A percentile compares a stretch with the other conserved stretches of the same genome.
Conservation (phyloP, 2,329 filamentous ascomycete species). For the Aspergillus felis region DNA sequence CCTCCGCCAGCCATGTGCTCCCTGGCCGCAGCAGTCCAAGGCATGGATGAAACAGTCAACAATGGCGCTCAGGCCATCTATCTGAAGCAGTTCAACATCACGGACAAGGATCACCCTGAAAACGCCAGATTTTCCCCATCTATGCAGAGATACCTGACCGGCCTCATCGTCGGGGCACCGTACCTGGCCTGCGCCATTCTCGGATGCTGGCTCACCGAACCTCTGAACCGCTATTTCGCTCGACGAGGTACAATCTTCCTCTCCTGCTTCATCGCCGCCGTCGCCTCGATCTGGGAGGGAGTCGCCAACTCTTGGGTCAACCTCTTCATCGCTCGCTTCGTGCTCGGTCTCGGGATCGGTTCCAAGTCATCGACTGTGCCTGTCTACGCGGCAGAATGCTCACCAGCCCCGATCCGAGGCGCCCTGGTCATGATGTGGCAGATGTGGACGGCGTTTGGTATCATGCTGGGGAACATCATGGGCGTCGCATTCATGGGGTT, state of each 20-base stretch:
- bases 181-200: slow-evolving; percentile 63
- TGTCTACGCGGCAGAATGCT: slow-evolving; percentile 71
- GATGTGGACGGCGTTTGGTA: slow-evolving; percentile 50
- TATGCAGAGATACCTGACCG: slow-evolving; percentile 52
- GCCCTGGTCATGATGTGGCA: slow-evolving; percentile 83
- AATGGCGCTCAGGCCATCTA: slow-evolving; percentile 68
- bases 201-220: slow-evolving; percentile 70
- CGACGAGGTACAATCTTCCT: slow-evolving; percentile 74
- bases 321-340: slow-evolving; percentile 66
- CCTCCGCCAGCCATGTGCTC: background rate
- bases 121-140: slow-evolving; percentile 39
- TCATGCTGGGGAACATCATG: slow-evolving; percentile 55
- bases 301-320: slow-evolving; percentile 70
- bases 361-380: slow-evolving; percentile 71
- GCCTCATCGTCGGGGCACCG: slow-evolving; percentile 56
- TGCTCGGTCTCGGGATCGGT: slow-evolving; percentile 74
- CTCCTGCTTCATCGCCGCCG: slow-evolving; percentile 64
- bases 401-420: slow-evolving; percentile 65
- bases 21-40: slow-evolving; percentile 39
- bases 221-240: slow-evolving; percentile 67
- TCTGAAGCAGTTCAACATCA: slow-evolving; percentile 58
- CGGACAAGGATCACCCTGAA: slow-evolving; percentile 22
- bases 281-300: slow-evolving; percentile 53
- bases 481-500: slow-evolving; percentile 60
- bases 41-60: slow-evolving; percentile 63